These are phyloP conservation scores for Microascus cirrosus DNA, from an alignment of 2,329 filamentous ascomycete species.

Conservation along the genomic window DNA sequence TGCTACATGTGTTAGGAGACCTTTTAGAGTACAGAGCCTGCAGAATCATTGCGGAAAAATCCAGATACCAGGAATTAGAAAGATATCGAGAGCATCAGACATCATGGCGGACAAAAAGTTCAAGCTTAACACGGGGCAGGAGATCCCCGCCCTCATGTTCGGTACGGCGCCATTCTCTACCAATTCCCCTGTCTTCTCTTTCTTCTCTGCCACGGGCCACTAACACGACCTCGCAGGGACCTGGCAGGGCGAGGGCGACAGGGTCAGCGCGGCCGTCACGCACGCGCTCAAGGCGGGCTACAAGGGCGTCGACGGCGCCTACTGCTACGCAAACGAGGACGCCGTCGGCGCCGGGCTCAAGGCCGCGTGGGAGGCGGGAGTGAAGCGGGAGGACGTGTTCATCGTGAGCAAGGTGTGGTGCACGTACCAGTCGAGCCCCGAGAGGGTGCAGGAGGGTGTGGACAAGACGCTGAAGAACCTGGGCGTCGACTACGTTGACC, in stretches of 20 bases:
- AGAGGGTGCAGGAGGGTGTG: slow-evolving; percentile 53
- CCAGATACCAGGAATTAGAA: not conserved
- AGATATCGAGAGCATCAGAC: not conserved
- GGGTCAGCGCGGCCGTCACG: slow-evolving; percentile 46
- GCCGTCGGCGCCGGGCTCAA: slow-evolving; percentile 71
- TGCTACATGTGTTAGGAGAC: not conserved
- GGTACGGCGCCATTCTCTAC: slow-evolving; percentile 25
- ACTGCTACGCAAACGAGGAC: slow-evolving; percentile 71
- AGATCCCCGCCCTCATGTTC: slow-evolving; percentile 53
- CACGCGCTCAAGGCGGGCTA: slow-evolving; percentile 47
- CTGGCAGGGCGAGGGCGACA: slow-evolving; percentile 50
- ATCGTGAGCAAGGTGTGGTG: slow-evolving; percentile 81
- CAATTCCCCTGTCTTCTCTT: not conserved
- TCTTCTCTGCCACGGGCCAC: not conserved
- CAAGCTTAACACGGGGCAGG: slow-evolving; percentile 52
- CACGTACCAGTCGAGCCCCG: slow-evolving; percentile 51
- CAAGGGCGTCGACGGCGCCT: slow-evolving; percentile 58
- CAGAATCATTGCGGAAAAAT: not conserved
- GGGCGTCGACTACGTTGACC: slow-evolving; percentile 70
- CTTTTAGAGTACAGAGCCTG: not conserved
- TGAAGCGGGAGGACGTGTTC: slow-evolving; percentile 71
- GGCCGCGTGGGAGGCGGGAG: slow-evolving; percentile 57
- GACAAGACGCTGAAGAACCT: slow-evolving; percentile 63
- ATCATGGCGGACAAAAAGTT: slow-evolving; percentile 21
- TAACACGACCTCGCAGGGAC: slow-evolving; percentile 32